Evolutionary conservation across 768 basidiomycete species (phyloP), one percentile per base, ranked within the genome.

Genomic region (Gloeophyllum trabeum): DNA sequence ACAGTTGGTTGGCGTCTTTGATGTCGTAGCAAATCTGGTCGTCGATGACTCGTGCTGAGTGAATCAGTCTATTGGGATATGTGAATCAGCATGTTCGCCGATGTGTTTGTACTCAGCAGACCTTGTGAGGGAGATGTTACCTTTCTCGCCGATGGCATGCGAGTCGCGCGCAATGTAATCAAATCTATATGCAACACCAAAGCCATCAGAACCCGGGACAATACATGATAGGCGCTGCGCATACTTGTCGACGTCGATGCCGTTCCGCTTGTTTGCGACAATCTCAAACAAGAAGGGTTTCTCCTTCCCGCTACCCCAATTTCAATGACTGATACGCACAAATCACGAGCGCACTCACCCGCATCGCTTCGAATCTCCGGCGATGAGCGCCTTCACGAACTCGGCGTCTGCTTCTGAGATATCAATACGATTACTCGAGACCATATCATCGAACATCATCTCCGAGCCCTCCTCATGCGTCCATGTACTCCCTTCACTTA

Each of bases 241-340:
- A 24, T 44, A 84, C 85, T 89, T 89, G 67, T 91, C 87, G 4
- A 91, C 87, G 51, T 91, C 88, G 3, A 91, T 65, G 0, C 88
- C 88, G 46, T 89, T 90, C 5, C 75, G 64, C 55, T 73, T 73
- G 60, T 91, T 91, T 0, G 86, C 79, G 2, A 91, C 83, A 40
- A 91, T 89, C 42, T 90, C 82, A 51, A 90, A 91, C 2, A 91
- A 59, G 50, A 84, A 90, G 1, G 62, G 57, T 57, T 88, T 88
- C 54, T 80, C 81, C 13, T 63, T 1, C 5, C 20, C 18, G 19
- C 14, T 6, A 58, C 61, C 4, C 53, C 44, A 7, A 24, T 12
- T n/a, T n/a, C n/a, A n/a, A 7, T 6, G n/a, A 10, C 25, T 19
- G 24, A 4, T 14, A 24, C 14, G 4, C 39, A 24, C 41, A 49